These are phyloP conservation scores for Auxenochlorella pyrenoidosa DNA, from an alignment of 139 green algal genomes.

Conservation along the genomic window DNA sequence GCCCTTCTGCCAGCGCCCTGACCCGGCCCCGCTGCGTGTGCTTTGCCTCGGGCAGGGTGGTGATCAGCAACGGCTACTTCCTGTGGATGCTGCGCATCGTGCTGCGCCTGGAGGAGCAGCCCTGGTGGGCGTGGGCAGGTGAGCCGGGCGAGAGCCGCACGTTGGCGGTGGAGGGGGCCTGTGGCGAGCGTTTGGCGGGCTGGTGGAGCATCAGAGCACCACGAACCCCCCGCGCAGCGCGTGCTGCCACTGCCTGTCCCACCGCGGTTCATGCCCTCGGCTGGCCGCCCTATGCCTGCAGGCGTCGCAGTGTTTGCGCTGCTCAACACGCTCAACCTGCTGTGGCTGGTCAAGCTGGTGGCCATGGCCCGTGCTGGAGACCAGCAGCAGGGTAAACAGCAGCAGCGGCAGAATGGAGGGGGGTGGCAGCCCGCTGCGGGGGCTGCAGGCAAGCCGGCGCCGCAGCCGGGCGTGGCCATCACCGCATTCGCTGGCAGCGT, in stretches of 20 bases:
- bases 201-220: too few relatives aligned
- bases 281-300: neutral
- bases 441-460: too few relatives aligned
- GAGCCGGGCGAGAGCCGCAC: neutral
- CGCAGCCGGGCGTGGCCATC: too few relatives aligned
- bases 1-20: neutral
- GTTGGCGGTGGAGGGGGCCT: too few relatives aligned
- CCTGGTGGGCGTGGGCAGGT: slow-evolving; percentile 43
- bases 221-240: too few relatives aligned
- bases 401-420: too few relatives aligned
- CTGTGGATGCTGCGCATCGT: neutral
- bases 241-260: neutral
- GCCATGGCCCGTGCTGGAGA: neutral
- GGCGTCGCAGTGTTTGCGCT: slow-evolving; percentile 33
- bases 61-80: slow-evolving; percentile 32
- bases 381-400: neutral
- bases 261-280: neutral
- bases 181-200: too few relatives aligned
- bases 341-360: slow-evolving; percentile 35
- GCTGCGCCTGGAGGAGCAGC: neutral
- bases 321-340: slow-evolving; percentile 28
- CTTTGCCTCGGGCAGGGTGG: slow-evolving; percentile 26
- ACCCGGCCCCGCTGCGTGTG: neutral
- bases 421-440: too few relatives aligned
- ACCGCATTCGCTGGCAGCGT: too few relatives aligned